Evolutionary conservation across 352 stramenopile species (phyloP).

Genomic region (Bremia lactucae): DNA sequence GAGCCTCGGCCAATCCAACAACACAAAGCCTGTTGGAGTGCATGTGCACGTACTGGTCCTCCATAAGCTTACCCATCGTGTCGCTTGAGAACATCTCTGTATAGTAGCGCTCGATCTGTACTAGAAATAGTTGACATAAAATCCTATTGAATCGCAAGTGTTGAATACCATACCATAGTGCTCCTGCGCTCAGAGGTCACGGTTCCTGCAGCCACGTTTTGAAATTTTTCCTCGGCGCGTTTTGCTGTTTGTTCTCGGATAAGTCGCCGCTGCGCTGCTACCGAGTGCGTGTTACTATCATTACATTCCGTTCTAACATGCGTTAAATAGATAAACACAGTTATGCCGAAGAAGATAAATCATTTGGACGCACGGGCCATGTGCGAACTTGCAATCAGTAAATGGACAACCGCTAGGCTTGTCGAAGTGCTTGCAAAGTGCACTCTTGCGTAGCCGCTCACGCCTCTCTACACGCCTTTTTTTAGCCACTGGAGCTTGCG

Average conservation of each 20-base stretch:
- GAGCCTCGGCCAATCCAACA: constrained; percentile 54
- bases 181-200: constrained; percentile 36
- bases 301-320: constrained; percentile 34
- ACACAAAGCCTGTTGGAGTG: constrained; percentile 84
- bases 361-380: constrained; percentile 32
- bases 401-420: constrained; percentile 75
- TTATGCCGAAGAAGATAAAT: neutral
- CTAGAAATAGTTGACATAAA: neutral
- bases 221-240: constrained; percentile 57
- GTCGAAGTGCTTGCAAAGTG: constrained; percentile 81
- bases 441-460: constrained; percentile 63
- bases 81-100: constrained; percentile 77
- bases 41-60: constrained; percentile 86
- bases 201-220: constrained; percentile 25
- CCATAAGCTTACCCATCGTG: constrained; percentile 46
- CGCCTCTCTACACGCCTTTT: constrained; percentile 55
- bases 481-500: constrained; percentile 24
- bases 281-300: constrained; percentile 42
- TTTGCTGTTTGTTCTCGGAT: constrained; percentile 65
- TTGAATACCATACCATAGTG: constrained; percentile 39
- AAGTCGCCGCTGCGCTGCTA: constrained; percentile 68
- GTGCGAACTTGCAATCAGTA: constrained; percentile 73
- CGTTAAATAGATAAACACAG: neutral
- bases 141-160: neutral
- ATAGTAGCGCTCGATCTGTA: constrained; percentile 80